Percentiles rank a stretch among this genome's conserved stretches.
phyloP scores from a whole-genome alignment of 1,284 basidiomycete genomes.

The Ganoderma boninense region DNA sequence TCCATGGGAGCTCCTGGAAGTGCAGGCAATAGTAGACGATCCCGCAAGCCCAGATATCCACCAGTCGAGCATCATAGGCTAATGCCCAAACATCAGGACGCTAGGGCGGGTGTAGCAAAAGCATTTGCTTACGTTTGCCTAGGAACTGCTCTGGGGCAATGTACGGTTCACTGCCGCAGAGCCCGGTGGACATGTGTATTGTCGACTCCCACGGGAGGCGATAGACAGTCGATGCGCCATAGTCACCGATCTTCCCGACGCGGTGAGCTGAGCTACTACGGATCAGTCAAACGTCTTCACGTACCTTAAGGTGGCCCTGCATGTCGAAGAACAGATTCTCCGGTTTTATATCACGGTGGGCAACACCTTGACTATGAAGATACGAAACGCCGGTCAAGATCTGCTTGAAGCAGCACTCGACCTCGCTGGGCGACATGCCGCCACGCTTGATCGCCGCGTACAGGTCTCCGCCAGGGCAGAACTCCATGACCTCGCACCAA shows the following conservation, averaged over 20 bases:
- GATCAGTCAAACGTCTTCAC: slow-evolving; percentile 22
- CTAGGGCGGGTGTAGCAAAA: slow-evolving; percentile 41
- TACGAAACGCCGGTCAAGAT: slow-evolving; percentile 90
- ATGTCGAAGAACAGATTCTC: slow-evolving; percentile 97
- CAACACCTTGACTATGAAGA: slow-evolving; percentile 95
- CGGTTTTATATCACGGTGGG: slow-evolving; percentile 98
- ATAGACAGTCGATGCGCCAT: slow-evolving; percentile 98
- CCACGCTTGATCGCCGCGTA: slow-evolving; percentile 99
- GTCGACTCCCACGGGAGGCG: slow-evolving; percentile 98
- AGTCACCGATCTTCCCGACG: slow-evolving; percentile 87
- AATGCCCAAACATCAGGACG: slow-evolving; percentile 34
- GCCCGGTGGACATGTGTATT: slow-evolving; percentile 95
- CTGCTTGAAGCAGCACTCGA: slow-evolving; percentile 99
- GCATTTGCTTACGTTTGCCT: slow-evolving; percentile 83
- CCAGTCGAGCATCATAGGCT: slow-evolving; percentile 98
- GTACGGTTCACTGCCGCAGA: slow-evolving; percentile 98
- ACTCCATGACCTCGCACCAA: slow-evolving; percentile 99
- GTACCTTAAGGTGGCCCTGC: slow-evolving; percentile 92
- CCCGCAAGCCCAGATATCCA: slow-evolving; percentile 98
- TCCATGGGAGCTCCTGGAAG: slow-evolving; percentile 97
- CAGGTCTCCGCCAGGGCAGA: slow-evolving; percentile 95
- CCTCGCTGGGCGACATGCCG: slow-evolving; percentile 92
- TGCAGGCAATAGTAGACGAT: slow-evolving; percentile 99
- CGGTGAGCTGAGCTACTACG: slow-evolving; percentile 19
- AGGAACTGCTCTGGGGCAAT: slow-evolving; percentile 98